These are phyloP conservation scores for Diaporthe batatas DNA, from an alignment of 2,329 filamentous ascomycete genomes.

Conservation along the genomic window DNA sequence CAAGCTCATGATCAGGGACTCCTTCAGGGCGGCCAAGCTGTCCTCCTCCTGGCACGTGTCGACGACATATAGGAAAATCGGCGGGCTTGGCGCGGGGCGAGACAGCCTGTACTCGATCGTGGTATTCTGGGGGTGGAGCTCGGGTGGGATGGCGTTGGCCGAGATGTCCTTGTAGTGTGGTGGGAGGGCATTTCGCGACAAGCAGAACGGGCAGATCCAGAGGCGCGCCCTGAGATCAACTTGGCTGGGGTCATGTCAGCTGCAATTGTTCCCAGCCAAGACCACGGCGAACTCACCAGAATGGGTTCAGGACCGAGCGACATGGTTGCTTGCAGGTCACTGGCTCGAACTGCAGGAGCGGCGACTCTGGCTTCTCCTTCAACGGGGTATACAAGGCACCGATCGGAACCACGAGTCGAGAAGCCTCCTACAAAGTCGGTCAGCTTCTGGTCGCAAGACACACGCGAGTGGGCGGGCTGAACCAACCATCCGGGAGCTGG, in stretches of 20 bases:
- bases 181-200: constrained; percentile 85
- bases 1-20: constrained; percentile 88
- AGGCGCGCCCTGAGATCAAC: constrained; percentile 86
- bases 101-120: constrained; percentile 91
- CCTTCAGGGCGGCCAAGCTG: constrained; percentile 84
- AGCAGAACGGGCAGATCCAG: constrained; percentile 91
- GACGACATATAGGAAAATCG: constrained; percentile 89
- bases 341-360: constrained; percentile 93
- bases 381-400: constrained; percentile 95
- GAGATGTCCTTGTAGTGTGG: constrained; percentile 93
- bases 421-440: constrained; percentile 79
- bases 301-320: constrained; percentile 95
- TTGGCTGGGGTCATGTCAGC: constrained; percentile 66
- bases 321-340: constrained; percentile 97
- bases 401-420: constrained; percentile 93
- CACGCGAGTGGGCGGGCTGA: constrained; percentile 10
- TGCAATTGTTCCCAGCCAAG: constrained; percentile 24
- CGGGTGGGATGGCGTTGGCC: constrained; percentile 83
- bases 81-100: constrained; percentile 84
- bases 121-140: constrained; percentile 84
- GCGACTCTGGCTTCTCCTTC: constrained; percentile 93
- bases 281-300: constrained; percentile 75
- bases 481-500: constrained; percentile 93
- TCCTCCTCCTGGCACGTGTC: constrained; percentile 92
- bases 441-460: constrained; percentile 41